These are phyloP conservation scores for Pseudogymnoascus sp. DNA, from an alignment of 2,329 filamentous ascomycete species.

Conservation along the genomic window DNA sequence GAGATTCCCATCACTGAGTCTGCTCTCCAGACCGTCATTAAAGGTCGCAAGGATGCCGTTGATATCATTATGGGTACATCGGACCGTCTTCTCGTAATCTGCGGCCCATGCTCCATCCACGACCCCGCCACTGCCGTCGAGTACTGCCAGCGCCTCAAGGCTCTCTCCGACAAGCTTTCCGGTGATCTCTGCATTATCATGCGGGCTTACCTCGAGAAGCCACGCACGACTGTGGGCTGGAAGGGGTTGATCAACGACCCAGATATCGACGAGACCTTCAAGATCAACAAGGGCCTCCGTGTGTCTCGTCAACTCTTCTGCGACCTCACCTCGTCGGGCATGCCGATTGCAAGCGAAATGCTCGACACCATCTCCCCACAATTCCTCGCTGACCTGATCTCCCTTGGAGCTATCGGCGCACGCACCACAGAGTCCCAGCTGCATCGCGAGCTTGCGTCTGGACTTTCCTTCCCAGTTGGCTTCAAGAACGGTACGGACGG, in stretches of 20 bases:
- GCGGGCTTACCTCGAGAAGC: conserved; percentile 98
- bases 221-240: conserved; percentile 95
- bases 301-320: conserved; percentile 90
- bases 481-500: conserved; percentile 99
- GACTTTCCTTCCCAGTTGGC: conserved; percentile 92
- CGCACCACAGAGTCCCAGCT: conserved; percentile 95
- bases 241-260: conserved; percentile 99
- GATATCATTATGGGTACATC: conserved; percentile 28
- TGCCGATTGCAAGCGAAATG: conserved; percentile 98
- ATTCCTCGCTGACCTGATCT: conserved; percentile 93
- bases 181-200: conserved; percentile 87
- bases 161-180: conserved; percentile 68
- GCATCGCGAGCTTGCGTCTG: conserved; percentile 90
- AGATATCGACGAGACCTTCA: conserved; percentile 91
- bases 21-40: conserved; percentile 60
- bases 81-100: conserved; percentile 87
- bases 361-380: conserved; percentile 97
- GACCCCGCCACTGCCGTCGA: conserved; percentile 82
- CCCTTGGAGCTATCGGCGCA: conserved; percentile 89
- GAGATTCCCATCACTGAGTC: conserved; percentile 67
- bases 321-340: conserved; percentile 75
- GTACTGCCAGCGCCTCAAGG: conserved; percentile 74
- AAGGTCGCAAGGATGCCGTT: conserved; percentile 55
- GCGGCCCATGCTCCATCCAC: conserved; percentile 95
- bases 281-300: conserved; percentile 97